These are phyloP conservation scores for Euphorbia peplus DNA, from an alignment of 345 rosid genomes.

Conservation along the genomic window DNA sequence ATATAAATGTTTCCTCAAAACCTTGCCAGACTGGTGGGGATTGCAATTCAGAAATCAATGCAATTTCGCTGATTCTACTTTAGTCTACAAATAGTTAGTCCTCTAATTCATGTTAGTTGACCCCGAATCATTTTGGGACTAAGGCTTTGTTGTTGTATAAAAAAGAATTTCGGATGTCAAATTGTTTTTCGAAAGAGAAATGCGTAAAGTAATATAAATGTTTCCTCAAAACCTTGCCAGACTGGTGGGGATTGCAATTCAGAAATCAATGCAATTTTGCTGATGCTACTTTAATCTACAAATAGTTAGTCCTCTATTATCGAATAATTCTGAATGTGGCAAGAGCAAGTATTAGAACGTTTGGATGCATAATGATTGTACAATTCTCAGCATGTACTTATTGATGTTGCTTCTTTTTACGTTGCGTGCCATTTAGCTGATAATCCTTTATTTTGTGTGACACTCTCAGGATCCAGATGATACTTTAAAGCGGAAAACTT, in stretches of 20 bases:
- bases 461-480: constrained; percentile 91
- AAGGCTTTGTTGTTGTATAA: too few relatives aligned
- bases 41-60: neutral
- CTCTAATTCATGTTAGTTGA: too few relatives aligned
- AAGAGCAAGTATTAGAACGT: neutral
- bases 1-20: neutral
- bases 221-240: neutral
- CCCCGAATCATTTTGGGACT: too few relatives aligned
- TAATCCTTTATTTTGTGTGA: constrained; percentile 9
- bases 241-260: neutral
- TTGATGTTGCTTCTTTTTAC: neutral
- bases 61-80: neutral
- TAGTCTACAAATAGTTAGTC: neutral
- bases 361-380: neutral
- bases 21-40: neutral
- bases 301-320: neutral
- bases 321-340: neutral
- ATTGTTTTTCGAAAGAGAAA: neutral
- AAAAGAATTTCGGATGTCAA: neutral
- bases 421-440: constrained; percentile 3
- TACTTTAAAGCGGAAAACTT: constrained; percentile 90
- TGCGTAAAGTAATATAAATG: neutral
- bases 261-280: neutral
- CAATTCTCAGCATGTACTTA: neutral
- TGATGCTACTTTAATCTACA: neutral